Evolutionary conservation across 345 rosid genomes (phyloP).

Genomic region (Arabidopsis thaliana): TAIR10.1 NC_003070.9:27499001-27499500

Average conservation of each 20-base stretch:
- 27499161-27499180: constrained; percentile 19
- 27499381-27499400: background rate
- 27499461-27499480: constrained; percentile 61
- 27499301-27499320: constrained; percentile 23
- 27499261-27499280: background rate
- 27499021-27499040: constrained; percentile 6
- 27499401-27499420: too few species aligned
- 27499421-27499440: background rate
- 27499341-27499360: background rate
- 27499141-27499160: constrained; percentile 19
- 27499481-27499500: constrained; percentile 65
- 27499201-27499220: background rate
- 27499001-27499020: constrained; percentile 30
- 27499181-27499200: constrained; percentile 11
- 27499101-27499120: constrained; percentile 29
- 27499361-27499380: too few species aligned
- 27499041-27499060: background rate
- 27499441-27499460: constrained; percentile 29
- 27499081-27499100: background rate
- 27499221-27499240: background rate
- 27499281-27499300: constrained; percentile 5
- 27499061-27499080: constrained; percentile 15
- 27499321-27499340: constrained; percentile 2
- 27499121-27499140: constrained; percentile 19
- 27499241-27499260: background rate